Conservation (phyloP, 495 filamentous ascomycete species). For the Talaromyces adpressus region DNA sequence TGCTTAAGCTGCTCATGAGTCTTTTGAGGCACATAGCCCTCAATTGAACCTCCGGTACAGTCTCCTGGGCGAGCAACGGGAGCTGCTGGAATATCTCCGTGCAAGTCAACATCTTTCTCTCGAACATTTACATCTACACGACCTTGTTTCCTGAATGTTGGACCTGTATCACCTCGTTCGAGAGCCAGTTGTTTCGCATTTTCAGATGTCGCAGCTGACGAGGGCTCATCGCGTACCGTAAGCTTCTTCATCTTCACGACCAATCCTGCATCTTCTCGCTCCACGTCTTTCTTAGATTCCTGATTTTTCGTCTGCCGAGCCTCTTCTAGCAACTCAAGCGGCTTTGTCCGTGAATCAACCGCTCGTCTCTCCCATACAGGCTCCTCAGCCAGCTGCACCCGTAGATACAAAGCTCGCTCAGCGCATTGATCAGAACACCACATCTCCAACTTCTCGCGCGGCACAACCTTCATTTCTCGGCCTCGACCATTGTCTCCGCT, state of each 20-base stretch:
- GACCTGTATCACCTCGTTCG: slow-evolving; percentile 38
- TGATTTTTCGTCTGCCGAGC: slow-evolving; percentile 18
- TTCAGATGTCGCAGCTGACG: background rate
- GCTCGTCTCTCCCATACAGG: slow-evolving; percentile 68
- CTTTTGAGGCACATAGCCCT: slow-evolving; percentile 35
- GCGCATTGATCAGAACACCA: slow-evolving; percentile 85
- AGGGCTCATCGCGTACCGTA: background rate
- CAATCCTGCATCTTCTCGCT: background rate
- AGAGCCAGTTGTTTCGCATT: slow-evolving; percentile 29
- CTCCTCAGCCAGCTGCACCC: slow-evolving; percentile 73
- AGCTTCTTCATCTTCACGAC: background rate
- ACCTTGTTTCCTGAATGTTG: slow-evolving; percentile 18
- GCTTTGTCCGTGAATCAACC: slow-evolving; percentile 24
- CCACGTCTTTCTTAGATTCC: slow-evolving; percentile 8
- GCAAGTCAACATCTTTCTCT: slow-evolving; percentile 27
- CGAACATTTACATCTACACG: slow-evolving; percentile 31
- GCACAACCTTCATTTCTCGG: slow-evolving; percentile 49
- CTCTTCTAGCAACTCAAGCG: slow-evolving; percentile 51
- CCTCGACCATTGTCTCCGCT: slow-evolving; percentile 44
- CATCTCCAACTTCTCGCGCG: slow-evolving; percentile 64
- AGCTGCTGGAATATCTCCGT: slow-evolving; percentile 12
- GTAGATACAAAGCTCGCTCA: slow-evolving; percentile 69
- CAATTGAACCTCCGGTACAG: slow-evolving; percentile 34
- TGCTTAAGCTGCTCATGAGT: slow-evolving; percentile 7
- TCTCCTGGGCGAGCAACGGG: slow-evolving; percentile 30